Percentiles rank a stretch among this genome's conserved stretches.
Conservation (phyloP, 306 rosid genomes). For the Arachis stenosperma region DNA sequence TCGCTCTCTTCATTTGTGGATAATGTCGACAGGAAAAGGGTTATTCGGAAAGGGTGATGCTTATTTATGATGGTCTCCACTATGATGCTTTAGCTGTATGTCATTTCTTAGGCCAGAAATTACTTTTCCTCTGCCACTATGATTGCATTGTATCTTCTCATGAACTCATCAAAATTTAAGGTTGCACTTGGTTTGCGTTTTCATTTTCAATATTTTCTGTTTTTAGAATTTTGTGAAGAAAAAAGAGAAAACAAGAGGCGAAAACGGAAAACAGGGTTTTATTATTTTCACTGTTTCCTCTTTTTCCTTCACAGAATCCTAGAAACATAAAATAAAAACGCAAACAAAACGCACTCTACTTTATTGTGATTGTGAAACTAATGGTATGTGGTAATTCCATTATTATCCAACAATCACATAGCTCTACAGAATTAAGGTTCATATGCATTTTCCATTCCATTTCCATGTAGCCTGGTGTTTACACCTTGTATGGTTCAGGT, state of each 20-base stretch:
- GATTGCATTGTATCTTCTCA: neutral
- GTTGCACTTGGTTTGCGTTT: too few species aligned
- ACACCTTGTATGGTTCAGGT: conserved; percentile 52
- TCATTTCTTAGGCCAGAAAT: conserved; percentile 25
- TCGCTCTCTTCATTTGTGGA: conserved; percentile 22
- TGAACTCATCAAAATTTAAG: neutral
- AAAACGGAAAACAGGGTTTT: too few species aligned
- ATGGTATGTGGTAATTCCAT: neutral
- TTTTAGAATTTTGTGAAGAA: too few species aligned
- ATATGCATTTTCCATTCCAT: conserved; percentile 6
- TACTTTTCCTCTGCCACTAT: conserved; percentile 9
- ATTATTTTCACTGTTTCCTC: too few species aligned
- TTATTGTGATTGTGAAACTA: conserved; percentile 13
- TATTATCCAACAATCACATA: conserved; percentile 12
- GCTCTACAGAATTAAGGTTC: conserved; percentile 5
- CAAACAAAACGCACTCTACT: too few species aligned
- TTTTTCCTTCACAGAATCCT: too few species aligned
- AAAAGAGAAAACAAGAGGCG: too few species aligned
- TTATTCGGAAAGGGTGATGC: conserved; percentile 84
- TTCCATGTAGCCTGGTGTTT: conserved; percentile 37
- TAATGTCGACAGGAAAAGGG: conserved; percentile 62
- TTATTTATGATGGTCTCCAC: conserved; percentile 93
- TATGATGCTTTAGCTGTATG: conserved; percentile 95
- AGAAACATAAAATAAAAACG: too few species aligned
- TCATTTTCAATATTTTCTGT: too few species aligned